Conservation (phyloP, 495 filamentous ascomycete species). For the Ramalina intermedia region DNA sequence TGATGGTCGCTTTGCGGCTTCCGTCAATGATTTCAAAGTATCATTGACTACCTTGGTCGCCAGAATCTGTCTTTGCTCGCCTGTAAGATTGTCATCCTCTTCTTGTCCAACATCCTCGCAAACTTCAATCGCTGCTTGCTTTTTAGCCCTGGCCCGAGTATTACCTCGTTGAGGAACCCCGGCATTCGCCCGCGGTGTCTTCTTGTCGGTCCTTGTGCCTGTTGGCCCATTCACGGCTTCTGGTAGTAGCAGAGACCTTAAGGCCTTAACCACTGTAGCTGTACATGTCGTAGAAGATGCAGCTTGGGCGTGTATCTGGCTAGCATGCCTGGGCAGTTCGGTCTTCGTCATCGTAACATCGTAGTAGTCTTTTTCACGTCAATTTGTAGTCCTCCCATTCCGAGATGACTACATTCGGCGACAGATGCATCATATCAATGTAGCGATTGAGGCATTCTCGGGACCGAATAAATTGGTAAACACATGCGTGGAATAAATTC, state of each 20-base stretch:
- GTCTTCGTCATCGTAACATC: constrained; percentile 15
- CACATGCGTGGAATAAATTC: too few species aligned
- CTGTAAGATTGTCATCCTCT: constrained; percentile 29
- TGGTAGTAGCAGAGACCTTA: constrained; percentile 35
- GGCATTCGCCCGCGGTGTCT: constrained; percentile 16
- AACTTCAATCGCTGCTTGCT: constrained; percentile 7
- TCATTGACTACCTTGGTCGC: constrained; percentile 74
- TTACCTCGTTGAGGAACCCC: not conserved
- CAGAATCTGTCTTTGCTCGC: constrained; percentile 51
- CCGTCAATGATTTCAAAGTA: constrained; percentile 56
- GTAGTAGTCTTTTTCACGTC: not conserved
- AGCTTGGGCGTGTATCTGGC: constrained; percentile 30
- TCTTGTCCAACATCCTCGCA: constrained; percentile 23
- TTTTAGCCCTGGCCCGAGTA: not conserved
- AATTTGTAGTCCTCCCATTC: not conserved
- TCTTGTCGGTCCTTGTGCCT: constrained; percentile 13
- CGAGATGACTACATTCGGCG: not conserved
- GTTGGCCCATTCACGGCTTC: not conserved
- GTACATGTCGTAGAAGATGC: constrained; percentile 38
- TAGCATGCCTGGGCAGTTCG: constrained; percentile 10
- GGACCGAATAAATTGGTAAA: too few species aligned
- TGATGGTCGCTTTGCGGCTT: constrained; percentile 44
- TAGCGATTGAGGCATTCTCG: not conserved
- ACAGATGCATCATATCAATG: not conserved
- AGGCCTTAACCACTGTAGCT: constrained; percentile 28